Base-by-base conservation (phyloP, 2,329 filamentous ascomycete genomes). In the Aureobasidium namibiae region DNA sequence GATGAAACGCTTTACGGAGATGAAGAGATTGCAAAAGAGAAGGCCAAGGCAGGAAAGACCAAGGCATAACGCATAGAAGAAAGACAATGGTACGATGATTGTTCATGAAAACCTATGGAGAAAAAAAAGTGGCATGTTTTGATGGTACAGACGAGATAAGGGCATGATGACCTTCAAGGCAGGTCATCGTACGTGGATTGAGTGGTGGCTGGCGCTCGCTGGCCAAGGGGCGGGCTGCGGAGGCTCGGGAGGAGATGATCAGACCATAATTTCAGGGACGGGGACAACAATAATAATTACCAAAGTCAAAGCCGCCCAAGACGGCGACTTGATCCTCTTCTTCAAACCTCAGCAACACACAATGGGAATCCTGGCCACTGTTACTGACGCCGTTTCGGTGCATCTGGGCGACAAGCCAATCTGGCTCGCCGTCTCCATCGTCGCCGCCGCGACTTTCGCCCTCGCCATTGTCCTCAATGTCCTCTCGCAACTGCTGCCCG, bases 1-100 rank as follows among this genome's bases (percentile, higher is more conserved):
- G 92, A 97, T 67, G 84, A 90, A 72, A 77, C 81, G 44, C 78
- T 96, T 14, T 96, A 86, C 69, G 83, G 81, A 10, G 78, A 89
- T 52, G 86, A 89, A 31, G 61, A 61, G 18, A 61, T 60, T n/a
- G 54, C 41, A 31, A 39, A 38, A 7, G 23, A 38, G 18, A 48
- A 57, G 54, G 54, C 54, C 2, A 46, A 57, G 33, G 24, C 18
- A 23, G 10, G 21, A 10, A 26, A 57, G 16, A 7, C 16, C 67
- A 66, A 56, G 41, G 52, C 52, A 45, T 45, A 56, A 45, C 3
- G 34, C 23, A 54, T 45, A 34, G 50, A 39, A 26, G 29, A 24
- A n/a, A n/a, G n/a, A n/a, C 39, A 13, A 24, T 56, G 18, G 52
- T 56, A 56, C 52, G 39, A 56, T 36, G 45, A 44, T 44, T 26